phyloP scores from a whole-genome alignment of 202 grass and related monocot species.

The Tripidium arundinaceum region DNA sequence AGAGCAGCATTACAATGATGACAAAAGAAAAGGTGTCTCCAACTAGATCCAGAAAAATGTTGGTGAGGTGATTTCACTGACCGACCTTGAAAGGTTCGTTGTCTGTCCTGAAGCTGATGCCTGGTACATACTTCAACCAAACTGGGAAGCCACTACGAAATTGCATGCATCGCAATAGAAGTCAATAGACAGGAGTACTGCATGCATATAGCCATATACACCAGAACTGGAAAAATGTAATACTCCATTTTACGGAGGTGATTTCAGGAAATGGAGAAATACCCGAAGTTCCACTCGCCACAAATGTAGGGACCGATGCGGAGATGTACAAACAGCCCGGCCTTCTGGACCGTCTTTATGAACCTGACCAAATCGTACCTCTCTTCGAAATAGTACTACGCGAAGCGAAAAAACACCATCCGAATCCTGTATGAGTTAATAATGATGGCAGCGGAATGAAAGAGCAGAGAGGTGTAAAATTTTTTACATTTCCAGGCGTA shows the following conservation, averaged over 20 bases:
- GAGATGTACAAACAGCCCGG: conserved; percentile 86
- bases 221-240: conserved; percentile 19
- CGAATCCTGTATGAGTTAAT: conserved; percentile 13
- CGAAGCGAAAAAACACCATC: conserved; percentile 41
- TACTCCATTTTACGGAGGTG: neutral
- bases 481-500: conserved; percentile 69
- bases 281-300: conserved; percentile 99
- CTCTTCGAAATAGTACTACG: conserved; percentile 91
- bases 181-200: conserved; percentile 9
- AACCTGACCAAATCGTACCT: conserved; percentile 98
- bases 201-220: conserved; percentile 6
- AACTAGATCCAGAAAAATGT: conserved; percentile 36
- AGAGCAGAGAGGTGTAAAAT: conserved; percentile 11
- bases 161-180: conserved; percentile 2
- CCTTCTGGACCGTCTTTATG: conserved; percentile 84
- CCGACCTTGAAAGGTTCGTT: conserved; percentile 97
- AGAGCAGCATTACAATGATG: neutral
- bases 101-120: conserved; percentile 98
- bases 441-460: conserved; percentile 1
- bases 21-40: neutral
- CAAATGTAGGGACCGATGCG: conserved; percentile 97
- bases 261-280: conserved; percentile 21
- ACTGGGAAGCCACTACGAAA: conserved; percentile 87
- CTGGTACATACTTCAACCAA: conserved; percentile 97
- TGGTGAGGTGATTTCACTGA: conserved; percentile 16